Base-by-base conservation (phyloP, 441 rosid genomes). In the Adansonia grandidieri region DNA sequence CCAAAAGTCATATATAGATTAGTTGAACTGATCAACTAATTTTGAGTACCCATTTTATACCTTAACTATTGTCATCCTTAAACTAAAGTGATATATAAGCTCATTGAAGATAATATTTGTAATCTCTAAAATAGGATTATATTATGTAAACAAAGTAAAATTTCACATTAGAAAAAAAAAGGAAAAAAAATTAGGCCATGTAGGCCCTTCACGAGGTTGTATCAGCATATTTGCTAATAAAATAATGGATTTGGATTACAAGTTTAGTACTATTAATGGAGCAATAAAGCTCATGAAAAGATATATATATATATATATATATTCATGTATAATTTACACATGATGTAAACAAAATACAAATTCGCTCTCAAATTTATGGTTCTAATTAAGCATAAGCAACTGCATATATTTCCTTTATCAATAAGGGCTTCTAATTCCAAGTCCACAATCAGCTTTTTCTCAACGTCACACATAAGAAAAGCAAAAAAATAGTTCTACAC, bases 351-450 rank as follows among this genome's bases (percentile, higher is more conserved):
- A 72, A 32, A 71, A 17, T 56, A 10, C 50, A 56, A 40, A 54
- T 70, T 70, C 58, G 24, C 32, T 72, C 75, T 72, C 48, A 37
- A 72, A n/a, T 54, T 9, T 54, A 54, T 9, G 64, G 5, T 32
- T 4, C 37, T 32, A 3, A 8, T 19, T 32, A 71, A 69, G 42
- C 37, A 67, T 67, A 67, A 71, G 9, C 51, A 72, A 72, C 28
- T 53, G 37, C 63, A 72, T 37, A 54, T n/a, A n/a, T 53, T 54
- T 71, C 62, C 75, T 54, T 32, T 72, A 5, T 9, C 50, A 24
- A 71, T 11, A 37, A 22, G 5, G 63, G 68, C 61, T 68, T n/a
- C 51, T 24, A 70, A 76, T 24, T 22, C 7, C 0, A 22, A 13
- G 37, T 9, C 7, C 14, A 13, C 2, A 42, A 22, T 22, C 37